Percentiles rank a stretch among this genome's conserved stretches.
Evolutionary conservation across 257 asterid species (phyloP).

Genomic region (Oldenlandia corymbosa): DNA sequence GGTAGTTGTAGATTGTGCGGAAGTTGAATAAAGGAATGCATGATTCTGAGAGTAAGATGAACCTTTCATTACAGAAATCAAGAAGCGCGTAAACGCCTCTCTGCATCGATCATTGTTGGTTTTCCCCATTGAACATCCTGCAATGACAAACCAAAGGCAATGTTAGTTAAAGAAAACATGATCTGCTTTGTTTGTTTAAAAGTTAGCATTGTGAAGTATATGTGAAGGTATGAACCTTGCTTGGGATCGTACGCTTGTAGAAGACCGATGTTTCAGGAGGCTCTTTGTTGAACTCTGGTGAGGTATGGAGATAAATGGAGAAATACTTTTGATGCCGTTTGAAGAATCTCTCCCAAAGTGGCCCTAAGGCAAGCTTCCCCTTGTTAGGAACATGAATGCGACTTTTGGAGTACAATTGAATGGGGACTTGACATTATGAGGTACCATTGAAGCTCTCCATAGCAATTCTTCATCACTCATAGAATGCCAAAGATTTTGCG

Average conservation of each 20-base stretch:
- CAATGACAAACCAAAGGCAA: not conserved
- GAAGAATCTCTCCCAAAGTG: constrained; percentile 79
- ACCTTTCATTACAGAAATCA: constrained; percentile 62
- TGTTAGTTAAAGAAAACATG: not conserved
- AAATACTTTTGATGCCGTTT: constrained; percentile 53
- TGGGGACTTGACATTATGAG: constrained; percentile 37
- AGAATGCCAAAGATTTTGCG: constrained; percentile 34
- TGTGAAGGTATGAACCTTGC: constrained; percentile 42
- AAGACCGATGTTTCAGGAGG: constrained; percentile 55
- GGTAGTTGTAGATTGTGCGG: constrained; percentile 50
- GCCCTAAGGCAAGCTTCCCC: constrained; percentile 52
- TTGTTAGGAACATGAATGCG: constrained; percentile 70
- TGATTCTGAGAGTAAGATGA: constrained; percentile 59
- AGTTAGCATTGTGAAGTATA: no score
- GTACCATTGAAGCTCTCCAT: constrained; percentile 71
- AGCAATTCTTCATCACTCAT: constrained; percentile 55
- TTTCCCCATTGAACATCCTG: constrained; percentile 76
- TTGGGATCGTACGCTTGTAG: constrained; percentile 60
- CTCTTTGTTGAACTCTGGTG: constrained; percentile 38
- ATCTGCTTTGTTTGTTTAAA: not conserved
- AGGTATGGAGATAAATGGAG: constrained; percentile 64
- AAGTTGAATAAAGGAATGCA: constrained; percentile 78
- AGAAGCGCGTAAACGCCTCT: constrained; percentile 68
- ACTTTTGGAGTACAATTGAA: constrained; percentile 45
- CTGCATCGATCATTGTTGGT: constrained; percentile 66